These are phyloP conservation scores for Coniochaeta sp. DNA, from an alignment of 2,329 filamentous ascomycete species.

Conservation along the genomic window DNA sequence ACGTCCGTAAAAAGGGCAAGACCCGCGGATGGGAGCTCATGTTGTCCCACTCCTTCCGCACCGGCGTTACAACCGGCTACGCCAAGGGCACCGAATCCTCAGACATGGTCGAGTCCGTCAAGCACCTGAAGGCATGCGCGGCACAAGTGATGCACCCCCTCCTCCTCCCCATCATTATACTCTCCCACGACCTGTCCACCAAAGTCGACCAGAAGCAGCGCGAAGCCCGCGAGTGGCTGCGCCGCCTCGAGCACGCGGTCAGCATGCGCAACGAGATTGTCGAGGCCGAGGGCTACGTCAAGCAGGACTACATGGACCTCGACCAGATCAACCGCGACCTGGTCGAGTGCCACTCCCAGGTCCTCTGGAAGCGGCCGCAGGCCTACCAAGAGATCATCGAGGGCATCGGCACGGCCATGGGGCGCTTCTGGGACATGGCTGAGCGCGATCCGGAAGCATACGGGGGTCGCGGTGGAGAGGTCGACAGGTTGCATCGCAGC, in stretches of 20 bases:
- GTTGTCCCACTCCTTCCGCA: constrained; percentile 49
- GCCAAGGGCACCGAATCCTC: constrained; percentile 54
- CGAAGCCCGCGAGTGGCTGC: constrained; percentile 54
- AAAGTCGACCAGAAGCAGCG: constrained; percentile 55
- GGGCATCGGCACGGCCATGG: constrained; percentile 41
- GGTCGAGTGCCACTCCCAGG: constrained; percentile 55
- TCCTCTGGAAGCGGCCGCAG: constrained; percentile 56
- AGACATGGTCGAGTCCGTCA: constrained; percentile 40
- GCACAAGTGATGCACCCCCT: constrained; percentile 48
- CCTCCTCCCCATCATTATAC: constrained; percentile 49
- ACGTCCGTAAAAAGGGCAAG: constrained; percentile 55
- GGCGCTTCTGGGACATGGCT: constrained; percentile 27
- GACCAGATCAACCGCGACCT: constrained; percentile 54
- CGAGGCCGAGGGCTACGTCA: constrained; percentile 45
- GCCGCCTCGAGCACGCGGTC: constrained; percentile 52
- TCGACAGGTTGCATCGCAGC: constrained; percentile 41
- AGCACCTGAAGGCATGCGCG: constrained; percentile 41
- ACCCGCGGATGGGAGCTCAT: constrained; percentile 59
- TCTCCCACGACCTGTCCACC: constrained; percentile 48
- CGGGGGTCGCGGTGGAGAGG: constrained; percentile 19
- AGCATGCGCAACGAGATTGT: constrained; percentile 54
- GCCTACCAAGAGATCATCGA: constrained; percentile 47
- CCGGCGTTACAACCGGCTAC: constrained; percentile 50
- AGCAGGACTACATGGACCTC: constrained; percentile 43
- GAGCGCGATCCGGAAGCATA: constrained; percentile 10